Evolutionary conservation across 2,329 filamentous ascomycete genomes (phyloP), one percentile per base, ranked within the genome.

Genomic region (Truncatella angustata): DNA sequence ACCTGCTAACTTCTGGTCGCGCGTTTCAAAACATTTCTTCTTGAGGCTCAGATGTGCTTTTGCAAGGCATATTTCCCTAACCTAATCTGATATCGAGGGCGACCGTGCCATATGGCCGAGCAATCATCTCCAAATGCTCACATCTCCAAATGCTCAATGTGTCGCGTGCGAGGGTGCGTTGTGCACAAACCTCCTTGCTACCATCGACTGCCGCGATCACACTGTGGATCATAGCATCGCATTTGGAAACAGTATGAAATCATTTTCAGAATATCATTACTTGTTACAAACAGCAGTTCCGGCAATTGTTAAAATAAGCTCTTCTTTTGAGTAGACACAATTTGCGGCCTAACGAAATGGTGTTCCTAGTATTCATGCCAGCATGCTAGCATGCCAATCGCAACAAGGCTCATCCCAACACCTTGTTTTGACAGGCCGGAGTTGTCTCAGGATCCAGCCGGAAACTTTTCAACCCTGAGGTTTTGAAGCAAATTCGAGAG

Each of bases 1-100:
- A n/a, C n/a, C n/a, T n/a, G n/a, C n/a, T n/a, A n/a, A 32, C 28
- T 32, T 32, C 28, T 14, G 28, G 28, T 32, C 28, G 28, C 28
- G 28, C 18, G 26, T 32, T 46, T 46, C 30, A 21, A 46, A 46
- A 46, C 43, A 46, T 46, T 35, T 34, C 43, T 28, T 23, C 9
- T 30, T 18, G 28, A 23, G 30, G 43, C 26, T 20, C 26, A 20
- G 43, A 26, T 43, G 40, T 43, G 40, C 21, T 26, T 43, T 26
- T 18, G 21, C 40, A 43, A 26, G 40, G 40, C 40, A 43, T n/a
- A 43, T 26, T 43, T 26, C 21, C 37, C 4, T n/a, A n/a, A n/a
- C n/a, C n/a, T n/a, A n/a, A n/a, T n/a, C n/a, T n/a, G n/a, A n/a
- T n/a, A n/a, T n/a, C n/a, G n/a, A n/a, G n/a, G n/a, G n/a, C n/a